Conservation (phyloP, 2,329 filamentous ascomycete genomes). For the Curvularia spicifera region DNA sequence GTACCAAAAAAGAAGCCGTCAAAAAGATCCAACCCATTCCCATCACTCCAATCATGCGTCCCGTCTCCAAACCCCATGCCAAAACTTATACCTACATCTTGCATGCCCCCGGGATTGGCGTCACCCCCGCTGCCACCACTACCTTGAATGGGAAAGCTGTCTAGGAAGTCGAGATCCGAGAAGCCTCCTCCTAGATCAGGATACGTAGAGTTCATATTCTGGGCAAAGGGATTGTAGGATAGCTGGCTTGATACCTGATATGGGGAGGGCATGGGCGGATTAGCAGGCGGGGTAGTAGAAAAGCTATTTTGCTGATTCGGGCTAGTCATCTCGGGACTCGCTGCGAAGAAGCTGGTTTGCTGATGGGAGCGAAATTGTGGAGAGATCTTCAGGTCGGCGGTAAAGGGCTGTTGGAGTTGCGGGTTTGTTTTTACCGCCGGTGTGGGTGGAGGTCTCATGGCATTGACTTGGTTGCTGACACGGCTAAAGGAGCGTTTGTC, state of each 20-base stretch:
- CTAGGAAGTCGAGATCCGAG: conserved; percentile 62
- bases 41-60: conserved; percentile 64
- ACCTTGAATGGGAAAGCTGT: conserved; percentile 54
- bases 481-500: conserved; percentile 48
- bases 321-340: conserved; percentile 24
- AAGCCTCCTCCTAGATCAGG: conserved; percentile 43
- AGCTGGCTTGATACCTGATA: conserved; percentile 40
- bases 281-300: conserved; percentile 10
- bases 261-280: conserved; percentile 26
- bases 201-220: conserved; percentile 37
- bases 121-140: conserved; percentile 10
- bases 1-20: conserved; percentile 63
- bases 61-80: conserved; percentile 52
- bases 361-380: conserved; percentile 42
- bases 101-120: conserved; percentile 53
- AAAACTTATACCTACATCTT: conserved; percentile 69
- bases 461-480: conserved; percentile 46
- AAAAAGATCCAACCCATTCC: conserved; percentile 60
- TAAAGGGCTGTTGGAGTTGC: conserved; percentile 32
- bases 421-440: conserved; percentile 34
- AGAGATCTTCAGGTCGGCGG: conserved; percentile 42
- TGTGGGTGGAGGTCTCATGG: conserved; percentile 41
- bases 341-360: conserved; percentile 11
- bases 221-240: conserved; percentile 40
- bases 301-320: conserved; percentile 26